Base-by-base conservation (phyloP, 257 asterid species). In the Echites panduratus region DNA sequence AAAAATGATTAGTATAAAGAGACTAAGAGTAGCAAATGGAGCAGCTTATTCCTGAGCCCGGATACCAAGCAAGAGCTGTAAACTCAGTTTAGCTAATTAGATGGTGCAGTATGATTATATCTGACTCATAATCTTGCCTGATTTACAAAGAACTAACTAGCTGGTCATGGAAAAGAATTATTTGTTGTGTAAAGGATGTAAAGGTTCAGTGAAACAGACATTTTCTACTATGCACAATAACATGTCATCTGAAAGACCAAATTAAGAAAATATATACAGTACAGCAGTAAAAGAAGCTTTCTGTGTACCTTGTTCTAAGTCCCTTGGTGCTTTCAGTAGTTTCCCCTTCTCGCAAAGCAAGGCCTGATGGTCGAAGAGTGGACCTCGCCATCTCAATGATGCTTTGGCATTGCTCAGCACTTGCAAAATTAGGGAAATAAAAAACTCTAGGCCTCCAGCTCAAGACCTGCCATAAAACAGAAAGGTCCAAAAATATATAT, bases 401-500 rank as follows among this genome's bases (percentile, higher is more conserved):
- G 78, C 84, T 73, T 79, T 85, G 71, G 75, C 98, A 90, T 85
- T 92, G 92, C 77, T 88, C 90, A 35, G 73, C 85, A 74, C 92
- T 90, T 43, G 97, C 97, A 45, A 92, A 92, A 81, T 86, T 86
- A 26, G 96, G 96, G 80, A 92, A 92, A 86, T 88, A 88, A 52
- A 90, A 59, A 50, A 96, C 84, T 69, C 96, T 84, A 5, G 98
- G 98, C 59, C 76, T 84, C 98, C 98, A 92, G 87, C 98, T 92
- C 81, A 92, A 84, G 56, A 88, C 78, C 96, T 92, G 54, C 67
- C 38, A 40, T 19, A 20, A 53, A 7, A 20, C 2, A 5, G 8
- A 54, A 56, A 13, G 38, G 6, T 49, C 11, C 4, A 49, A 50
- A n/a, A n/a, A n/a, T n/a, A n/a, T n/a, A n/a, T n/a, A n/a, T n/a